phyloP scores from a whole-genome alignment of 192 early-diverging fungal genomes.

The Linnemannia schmuckeri region DNA sequence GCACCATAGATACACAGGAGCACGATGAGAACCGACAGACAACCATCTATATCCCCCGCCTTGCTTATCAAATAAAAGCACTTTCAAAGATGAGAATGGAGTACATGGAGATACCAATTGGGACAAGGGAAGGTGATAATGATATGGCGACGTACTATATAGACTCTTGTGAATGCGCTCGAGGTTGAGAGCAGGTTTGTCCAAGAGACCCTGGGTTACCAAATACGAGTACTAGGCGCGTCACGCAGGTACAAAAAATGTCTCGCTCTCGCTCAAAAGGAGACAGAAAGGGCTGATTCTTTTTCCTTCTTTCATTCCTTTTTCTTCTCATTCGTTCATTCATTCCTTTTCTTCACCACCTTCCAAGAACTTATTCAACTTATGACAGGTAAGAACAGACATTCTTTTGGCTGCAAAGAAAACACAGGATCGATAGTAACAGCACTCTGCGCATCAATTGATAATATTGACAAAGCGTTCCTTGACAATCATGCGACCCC shows the following conservation, averaged over 20 bases:
- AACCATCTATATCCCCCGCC: not conserved
- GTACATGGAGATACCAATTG: too few relatives aligned
- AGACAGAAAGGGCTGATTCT: not conserved
- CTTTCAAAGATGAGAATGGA: not conserved
- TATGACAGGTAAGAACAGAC: slow-evolving; percentile 7
- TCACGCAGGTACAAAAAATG: not conserved
- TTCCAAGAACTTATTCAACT: not conserved
- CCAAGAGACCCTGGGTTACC: not conserved
- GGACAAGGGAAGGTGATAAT: too few relatives aligned
- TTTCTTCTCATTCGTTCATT: not conserved
- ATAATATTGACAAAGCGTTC: not conserved
- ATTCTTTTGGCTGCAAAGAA: not conserved
- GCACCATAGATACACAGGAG: slow-evolving; percentile 5
- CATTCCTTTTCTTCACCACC: not conserved
- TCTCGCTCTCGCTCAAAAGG: not conserved
- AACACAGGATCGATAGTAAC: not conserved
- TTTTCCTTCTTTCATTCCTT: slow-evolving; percentile 1
- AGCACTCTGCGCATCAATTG: not conserved
- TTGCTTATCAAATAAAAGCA: not conserved
- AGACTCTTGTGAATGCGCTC: not conserved
- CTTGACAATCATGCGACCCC: not conserved
- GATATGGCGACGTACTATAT: not conserved
- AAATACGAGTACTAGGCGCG: not conserved
- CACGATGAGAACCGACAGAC: not conserved
- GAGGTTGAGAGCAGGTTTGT: not conserved